A percentile compares a stretch with the other conserved stretches of the same genome.
phyloP scores from a whole-genome alignment of 208 protist genomes.

The Acanthamoeba triangularis region DNA sequence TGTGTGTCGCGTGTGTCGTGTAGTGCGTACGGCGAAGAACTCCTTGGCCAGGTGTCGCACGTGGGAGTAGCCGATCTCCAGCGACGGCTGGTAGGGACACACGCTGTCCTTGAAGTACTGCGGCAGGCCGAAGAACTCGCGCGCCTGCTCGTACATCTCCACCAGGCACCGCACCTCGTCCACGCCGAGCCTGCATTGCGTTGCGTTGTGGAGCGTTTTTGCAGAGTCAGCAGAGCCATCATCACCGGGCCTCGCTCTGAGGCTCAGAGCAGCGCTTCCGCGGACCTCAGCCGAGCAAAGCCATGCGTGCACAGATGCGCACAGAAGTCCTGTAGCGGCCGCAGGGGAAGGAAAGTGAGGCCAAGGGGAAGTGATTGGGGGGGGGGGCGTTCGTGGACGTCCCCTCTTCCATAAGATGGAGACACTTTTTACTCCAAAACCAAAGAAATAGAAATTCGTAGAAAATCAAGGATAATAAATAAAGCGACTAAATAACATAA shows the following conservation, averaged over 20 bases:
- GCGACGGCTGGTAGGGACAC: neutral
- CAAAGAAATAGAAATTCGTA: neutral
- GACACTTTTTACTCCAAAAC: neutral
- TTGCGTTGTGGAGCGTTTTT: too few relatives aligned
- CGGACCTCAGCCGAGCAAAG: neutral
- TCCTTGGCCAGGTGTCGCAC: neutral
- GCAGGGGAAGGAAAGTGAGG: neutral
- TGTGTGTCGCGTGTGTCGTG: neutral
- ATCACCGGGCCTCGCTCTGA: too few relatives aligned
- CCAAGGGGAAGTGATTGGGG: neutral
- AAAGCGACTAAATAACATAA: neutral
- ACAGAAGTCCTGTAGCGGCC: neutral
- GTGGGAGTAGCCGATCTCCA: constrained; percentile 21
- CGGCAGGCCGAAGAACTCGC: constrained; percentile 2
- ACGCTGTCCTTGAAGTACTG: constrained; percentile 6
- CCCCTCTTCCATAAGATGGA: neutral
- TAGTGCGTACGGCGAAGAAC: constrained; percentile 26
- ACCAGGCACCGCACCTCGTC: neutral
- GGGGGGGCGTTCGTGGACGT: neutral
- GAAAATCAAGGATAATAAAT: neutral
- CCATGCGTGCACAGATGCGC: neutral
- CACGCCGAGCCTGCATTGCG: too few relatives aligned
- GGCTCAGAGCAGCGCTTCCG: neutral
- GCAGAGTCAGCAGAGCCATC: too few relatives aligned
- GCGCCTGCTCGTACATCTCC: neutral